Percentiles rank a stretch among this genome's conserved stretches.
Conservation (phyloP, 225 moss, liverwort and hornwort species). For the Straminergon stramineum region DNA sequence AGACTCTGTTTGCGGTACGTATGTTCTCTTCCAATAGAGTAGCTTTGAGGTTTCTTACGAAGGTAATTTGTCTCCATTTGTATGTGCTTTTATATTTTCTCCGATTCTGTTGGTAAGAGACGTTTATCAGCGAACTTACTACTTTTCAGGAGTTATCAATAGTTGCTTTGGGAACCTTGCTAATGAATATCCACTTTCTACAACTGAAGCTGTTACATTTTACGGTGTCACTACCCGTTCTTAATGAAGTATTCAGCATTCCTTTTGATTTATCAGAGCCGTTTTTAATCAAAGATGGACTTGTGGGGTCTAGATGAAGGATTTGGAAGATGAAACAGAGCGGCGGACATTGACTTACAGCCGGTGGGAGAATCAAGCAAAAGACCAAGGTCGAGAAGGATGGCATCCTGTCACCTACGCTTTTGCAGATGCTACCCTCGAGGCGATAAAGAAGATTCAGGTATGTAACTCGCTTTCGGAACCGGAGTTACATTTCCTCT, state of each 20-base stretch:
- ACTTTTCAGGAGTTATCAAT: not conserved
- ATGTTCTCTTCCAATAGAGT: not conserved
- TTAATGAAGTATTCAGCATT: not conserved
- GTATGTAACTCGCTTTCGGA: slow-evolving; percentile 12
- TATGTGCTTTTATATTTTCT: not conserved
- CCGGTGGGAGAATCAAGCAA: slow-evolving; percentile 66
- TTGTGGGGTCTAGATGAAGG: slow-evolving; percentile 48
- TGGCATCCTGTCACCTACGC: slow-evolving; percentile 91
- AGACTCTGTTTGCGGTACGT: slow-evolving; percentile 84
- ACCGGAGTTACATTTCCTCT: not conserved
- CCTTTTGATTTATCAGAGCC: not conserved
- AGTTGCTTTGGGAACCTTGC: not conserved
- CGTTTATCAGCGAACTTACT: not conserved
- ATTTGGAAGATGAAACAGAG: slow-evolving; percentile 61
- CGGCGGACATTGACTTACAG: slow-evolving; percentile 89
- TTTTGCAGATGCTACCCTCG: slow-evolving; percentile 61
- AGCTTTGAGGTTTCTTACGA: not conserved
- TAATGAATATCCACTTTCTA: not conserved
- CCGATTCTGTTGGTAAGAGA: not conserved
- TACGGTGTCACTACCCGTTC: not conserved
- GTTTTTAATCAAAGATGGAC: not conserved
- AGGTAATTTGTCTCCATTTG: not conserved
- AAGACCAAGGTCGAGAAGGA: slow-evolving; percentile 62
- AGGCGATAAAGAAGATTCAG: slow-evolving; percentile 68
- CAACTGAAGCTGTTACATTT: not conserved